Conservation (phyloP, 176 grass and related monocot species). For the Hsuehochloa calcarea region DNA sequence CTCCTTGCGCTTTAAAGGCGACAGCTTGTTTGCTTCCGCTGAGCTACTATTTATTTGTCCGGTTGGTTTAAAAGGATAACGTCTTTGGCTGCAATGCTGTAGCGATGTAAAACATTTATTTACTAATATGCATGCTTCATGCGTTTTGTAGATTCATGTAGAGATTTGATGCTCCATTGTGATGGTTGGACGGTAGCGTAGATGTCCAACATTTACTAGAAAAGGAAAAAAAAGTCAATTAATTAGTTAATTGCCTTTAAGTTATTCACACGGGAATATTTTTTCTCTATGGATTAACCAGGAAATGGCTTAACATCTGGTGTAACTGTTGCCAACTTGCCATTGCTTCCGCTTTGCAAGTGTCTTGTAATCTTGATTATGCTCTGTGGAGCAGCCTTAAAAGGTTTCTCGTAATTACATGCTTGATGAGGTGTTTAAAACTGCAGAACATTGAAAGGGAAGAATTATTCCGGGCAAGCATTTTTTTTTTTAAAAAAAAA, state of each 20-base stretch:
- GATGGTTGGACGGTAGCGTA: constrained; percentile 12
- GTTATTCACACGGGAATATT: neutral
- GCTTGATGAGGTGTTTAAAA: neutral
- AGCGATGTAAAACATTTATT: neutral
- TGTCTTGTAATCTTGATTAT: neutral
- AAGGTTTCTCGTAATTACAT: neutral
- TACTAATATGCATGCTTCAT: neutral
- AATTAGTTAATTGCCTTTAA: neutral
- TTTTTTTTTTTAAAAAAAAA: neutral
- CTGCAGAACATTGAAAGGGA: neutral
- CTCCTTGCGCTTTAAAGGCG: constrained; percentile 23
- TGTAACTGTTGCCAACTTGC: neutral
- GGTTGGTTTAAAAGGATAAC: constrained; percentile 2
- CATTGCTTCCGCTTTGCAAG: neutral
- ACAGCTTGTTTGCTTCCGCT: constrained; percentile 31
- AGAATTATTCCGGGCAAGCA: neutral
- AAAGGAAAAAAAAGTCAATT: neutral
- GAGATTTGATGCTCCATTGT: neutral
- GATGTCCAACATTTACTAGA: neutral
- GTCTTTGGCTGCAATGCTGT: constrained; percentile 13
- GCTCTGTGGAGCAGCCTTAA: neutral
- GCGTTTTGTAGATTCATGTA: neutral
- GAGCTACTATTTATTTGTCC: constrained; percentile 23
- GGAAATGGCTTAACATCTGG: constrained; percentile 17
- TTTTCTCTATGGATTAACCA: neutral